Percentiles rank a stretch among this genome's conserved stretches.
Conservation (phyloP, 1,284 basidiomycete genomes). For the Rhodotorula glutinis region DNA sequence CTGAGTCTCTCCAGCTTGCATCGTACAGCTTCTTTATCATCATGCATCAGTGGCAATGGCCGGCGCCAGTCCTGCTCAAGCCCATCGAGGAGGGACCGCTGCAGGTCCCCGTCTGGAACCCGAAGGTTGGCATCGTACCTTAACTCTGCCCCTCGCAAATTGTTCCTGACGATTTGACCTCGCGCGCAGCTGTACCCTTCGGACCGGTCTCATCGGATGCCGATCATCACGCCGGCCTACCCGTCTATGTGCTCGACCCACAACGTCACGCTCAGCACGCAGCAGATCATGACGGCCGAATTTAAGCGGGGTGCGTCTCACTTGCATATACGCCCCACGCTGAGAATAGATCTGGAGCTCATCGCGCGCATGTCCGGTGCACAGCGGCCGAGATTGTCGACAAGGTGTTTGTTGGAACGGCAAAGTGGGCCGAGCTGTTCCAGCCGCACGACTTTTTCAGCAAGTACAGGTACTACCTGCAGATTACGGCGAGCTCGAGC, state of each 20-base stretch:
- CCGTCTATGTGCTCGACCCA: slow-evolving; percentile 99
- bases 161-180: neutral
- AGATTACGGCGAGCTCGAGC: slow-evolving; percentile 86
- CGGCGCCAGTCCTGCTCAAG: slow-evolving; percentile 92
- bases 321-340: neutral
- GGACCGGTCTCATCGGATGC: slow-evolving; percentile 94
- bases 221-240: slow-evolving; percentile 99
- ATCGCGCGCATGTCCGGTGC: neutral
- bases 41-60: slow-evolving; percentile 64
- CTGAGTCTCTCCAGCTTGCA: neutral
- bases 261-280: slow-evolving; percentile 92
- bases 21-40: slow-evolving; percentile 33
- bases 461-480: slow-evolving; percentile 96
- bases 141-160: no score
- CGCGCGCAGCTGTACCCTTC: slow-evolving; percentile 73
- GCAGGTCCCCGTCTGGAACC: slow-evolving; percentile 96
- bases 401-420: slow-evolving; percentile 76
- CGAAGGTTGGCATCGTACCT: slow-evolving; percentile 60
- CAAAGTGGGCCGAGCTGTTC: slow-evolving; percentile 90
- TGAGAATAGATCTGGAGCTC: neutral
- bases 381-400: slow-evolving; percentile 88
- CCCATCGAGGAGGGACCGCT: slow-evolving; percentile 93
- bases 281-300: slow-evolving; percentile 94
- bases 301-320: slow-evolving; percentile 74
- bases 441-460: slow-evolving; percentile 94